These are phyloP conservation scores for Amanita rubescens DNA, from an alignment of 768 basidiomycete genomes.

Conservation along the genomic window DNA sequence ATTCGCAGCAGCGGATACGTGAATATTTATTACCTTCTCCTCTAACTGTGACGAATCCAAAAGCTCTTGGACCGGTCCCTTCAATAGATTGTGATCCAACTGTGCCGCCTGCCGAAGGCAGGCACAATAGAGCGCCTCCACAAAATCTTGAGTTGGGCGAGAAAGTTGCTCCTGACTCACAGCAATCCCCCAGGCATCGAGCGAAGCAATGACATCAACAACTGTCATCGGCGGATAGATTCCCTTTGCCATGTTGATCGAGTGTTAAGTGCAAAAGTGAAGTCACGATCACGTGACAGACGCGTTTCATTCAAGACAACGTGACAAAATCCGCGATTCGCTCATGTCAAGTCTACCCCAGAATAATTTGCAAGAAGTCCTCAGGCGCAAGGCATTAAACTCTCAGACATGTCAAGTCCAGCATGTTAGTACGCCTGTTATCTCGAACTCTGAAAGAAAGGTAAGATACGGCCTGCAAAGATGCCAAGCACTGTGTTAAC, in stretches of 20 bases:
- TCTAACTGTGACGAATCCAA: conserved; percentile 43
- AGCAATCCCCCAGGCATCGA: conserved; percentile 62
- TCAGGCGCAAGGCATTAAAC: conserved; percentile 16
- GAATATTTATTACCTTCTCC: conserved; percentile 39
- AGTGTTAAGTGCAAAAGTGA: too few relatives aligned
- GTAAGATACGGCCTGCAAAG: not conserved
- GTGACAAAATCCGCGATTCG: not conserved
- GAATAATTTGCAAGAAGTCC: conserved; percentile 36
- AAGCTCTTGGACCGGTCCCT: conserved; percentile 49
- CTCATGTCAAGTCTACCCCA: conserved; percentile 18
- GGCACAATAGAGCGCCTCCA: conserved; percentile 59
- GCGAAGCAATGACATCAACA: conserved; percentile 55
- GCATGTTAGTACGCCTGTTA: not conserved
- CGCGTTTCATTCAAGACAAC: not conserved
- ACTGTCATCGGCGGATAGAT: conserved; percentile 61
- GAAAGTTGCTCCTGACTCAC: conserved; percentile 62
- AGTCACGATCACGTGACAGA: not conserved
- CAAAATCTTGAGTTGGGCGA: conserved; percentile 63
- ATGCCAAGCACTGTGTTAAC: not conserved
- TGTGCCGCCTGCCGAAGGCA: conserved; percentile 69
- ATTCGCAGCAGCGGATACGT: not conserved
- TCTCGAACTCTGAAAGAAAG: not conserved
- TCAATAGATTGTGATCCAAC: conserved; percentile 50
- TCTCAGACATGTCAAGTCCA: not conserved
- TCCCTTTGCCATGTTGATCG: conserved; percentile 31